Evolutionary conservation across 768 basidiomycete species (phyloP).

Genomic region (Sarcomyxa edulis): DNA sequence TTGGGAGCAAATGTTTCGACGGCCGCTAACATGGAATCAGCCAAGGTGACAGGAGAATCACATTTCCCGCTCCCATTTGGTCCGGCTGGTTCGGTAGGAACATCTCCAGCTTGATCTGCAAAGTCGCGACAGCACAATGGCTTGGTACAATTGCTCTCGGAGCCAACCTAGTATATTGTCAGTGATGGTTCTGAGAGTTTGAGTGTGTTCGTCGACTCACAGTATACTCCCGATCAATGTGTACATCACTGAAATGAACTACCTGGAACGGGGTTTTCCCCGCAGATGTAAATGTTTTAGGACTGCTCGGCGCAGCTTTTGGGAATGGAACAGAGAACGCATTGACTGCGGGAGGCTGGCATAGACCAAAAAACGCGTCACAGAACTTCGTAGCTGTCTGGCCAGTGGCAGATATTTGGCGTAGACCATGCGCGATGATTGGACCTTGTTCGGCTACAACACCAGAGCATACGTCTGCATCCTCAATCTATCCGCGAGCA

Average conservation of each 20-base stretch:
- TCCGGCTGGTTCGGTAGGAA: slow-evolving; percentile 40
- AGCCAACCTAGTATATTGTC: slow-evolving; percentile 31
- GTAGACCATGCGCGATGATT: slow-evolving; percentile 51
- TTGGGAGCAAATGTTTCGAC: slow-evolving; percentile 24
- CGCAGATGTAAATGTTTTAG: slow-evolving; percentile 26
- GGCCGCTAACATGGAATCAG: slow-evolving; percentile 43
- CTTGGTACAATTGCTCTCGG: slow-evolving; percentile 55
- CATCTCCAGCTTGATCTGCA: slow-evolving; percentile 29
- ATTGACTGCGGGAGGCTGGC: slow-evolving; percentile 42
- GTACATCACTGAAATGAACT: slow-evolving; percentile 58
- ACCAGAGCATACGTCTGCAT: slow-evolving; percentile 55
- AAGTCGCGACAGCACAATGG: slow-evolving; percentile 58
- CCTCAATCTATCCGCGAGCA: slow-evolving; percentile 33
- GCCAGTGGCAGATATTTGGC: slow-evolving; percentile 39
- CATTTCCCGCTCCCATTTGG: slow-evolving; percentile 44
- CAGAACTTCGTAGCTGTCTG: slow-evolving; percentile 51
- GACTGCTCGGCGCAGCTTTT: slow-evolving; percentile 29
- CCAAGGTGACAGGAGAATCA: slow-evolving; percentile 45
- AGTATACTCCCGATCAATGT: slow-evolving; percentile 52
- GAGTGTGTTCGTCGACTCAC: slow-evolving; percentile 23
- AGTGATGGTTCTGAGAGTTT: not conserved
- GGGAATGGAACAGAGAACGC: slow-evolving; percentile 40
- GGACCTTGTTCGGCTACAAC: slow-evolving; percentile 45
- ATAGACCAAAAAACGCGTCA: slow-evolving; percentile 48
- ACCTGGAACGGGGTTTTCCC: slow-evolving; percentile 47